Evolutionary conservation across 2,329 filamentous ascomycete species (phyloP).

Genomic region (Neonectria coccinea): DNA sequence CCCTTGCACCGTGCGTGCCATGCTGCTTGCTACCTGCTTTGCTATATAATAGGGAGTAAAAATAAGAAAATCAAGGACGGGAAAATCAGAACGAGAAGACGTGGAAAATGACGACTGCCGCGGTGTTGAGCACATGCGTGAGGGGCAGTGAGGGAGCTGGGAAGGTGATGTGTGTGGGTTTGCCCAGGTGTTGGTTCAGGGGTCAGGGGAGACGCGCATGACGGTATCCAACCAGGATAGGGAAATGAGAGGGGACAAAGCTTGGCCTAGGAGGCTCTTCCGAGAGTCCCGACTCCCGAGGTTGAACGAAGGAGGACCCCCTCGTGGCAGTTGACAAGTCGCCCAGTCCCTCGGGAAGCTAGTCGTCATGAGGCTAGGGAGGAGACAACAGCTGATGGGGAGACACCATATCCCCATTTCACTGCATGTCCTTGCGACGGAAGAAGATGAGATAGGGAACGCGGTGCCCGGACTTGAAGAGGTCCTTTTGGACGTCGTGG

Average conservation of each 20-base stretch:
- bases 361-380: neutral
- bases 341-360: neutral
- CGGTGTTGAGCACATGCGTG: conserved; percentile 5
- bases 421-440: conserved; percentile 51
- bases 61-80: neutral
- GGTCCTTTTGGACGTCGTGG: conserved; percentile 51
- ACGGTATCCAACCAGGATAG: conserved; percentile 12
- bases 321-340: conserved; percentile 8
- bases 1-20: conserved; percentile 28
- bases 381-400: neutral
- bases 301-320: neutral
- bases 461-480: conserved; percentile 55
- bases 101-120: neutral
- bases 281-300: conserved; percentile 17
- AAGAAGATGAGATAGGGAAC: conserved; percentile 63
- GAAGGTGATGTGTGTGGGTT: neutral
- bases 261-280: neutral
- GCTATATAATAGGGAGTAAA: conserved; percentile 17
- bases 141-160: neutral
- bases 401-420: conserved; percentile 9
- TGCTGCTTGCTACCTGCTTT: conserved; percentile 28
- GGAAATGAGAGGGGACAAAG: neutral
- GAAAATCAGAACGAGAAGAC: neutral
- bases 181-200: conserved; percentile 3
- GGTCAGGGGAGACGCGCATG: conserved; percentile 1